phyloP scores from a whole-genome alignment of 306 rosid species.

The Cicer yamashitae region DNA sequence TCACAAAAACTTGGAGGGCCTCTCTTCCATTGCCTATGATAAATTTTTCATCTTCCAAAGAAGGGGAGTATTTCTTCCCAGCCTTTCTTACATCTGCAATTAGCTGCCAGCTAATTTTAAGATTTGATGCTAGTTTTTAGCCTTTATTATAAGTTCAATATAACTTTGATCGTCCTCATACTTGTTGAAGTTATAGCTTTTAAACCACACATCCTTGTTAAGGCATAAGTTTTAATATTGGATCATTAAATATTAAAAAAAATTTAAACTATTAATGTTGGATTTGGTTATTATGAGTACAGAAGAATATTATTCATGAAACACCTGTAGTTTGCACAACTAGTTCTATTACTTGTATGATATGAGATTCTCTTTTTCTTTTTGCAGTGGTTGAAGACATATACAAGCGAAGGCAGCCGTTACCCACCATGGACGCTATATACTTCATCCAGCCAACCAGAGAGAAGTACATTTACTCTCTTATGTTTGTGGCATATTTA shows the following conservation, averaged over 20 bases:
- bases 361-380: constrained; percentile 42
- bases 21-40: constrained; percentile 5
- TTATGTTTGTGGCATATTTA: constrained; percentile 26
- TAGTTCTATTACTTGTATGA: constrained; percentile 40
- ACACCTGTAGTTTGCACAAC: constrained; percentile 30
- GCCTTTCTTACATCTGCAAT: background rate
- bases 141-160: constrained; percentile 6
- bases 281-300: constrained; percentile 11
- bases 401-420: constrained; percentile 89
- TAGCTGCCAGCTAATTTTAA: constrained; percentile 36
- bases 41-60: background rate
- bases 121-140: constrained; percentile 35
- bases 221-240: constrained; percentile 24
- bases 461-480: constrained; percentile 72
- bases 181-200: constrained; percentile 3
- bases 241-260: constrained; percentile 15
- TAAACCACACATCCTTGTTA: background rate
- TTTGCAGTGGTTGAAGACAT: constrained; percentile 96
- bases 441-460: constrained; percentile 88
- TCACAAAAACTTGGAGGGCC: background rate
- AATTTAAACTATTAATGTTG: background rate
- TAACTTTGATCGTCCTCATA: constrained; percentile 16
- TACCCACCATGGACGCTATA: constrained; percentile 98
- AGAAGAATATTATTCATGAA: constrained; percentile 30
- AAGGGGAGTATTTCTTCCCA: background rate